Conservation (phyloP, 208 protist genomes). For the Wallacemonas sp. region DNA sequence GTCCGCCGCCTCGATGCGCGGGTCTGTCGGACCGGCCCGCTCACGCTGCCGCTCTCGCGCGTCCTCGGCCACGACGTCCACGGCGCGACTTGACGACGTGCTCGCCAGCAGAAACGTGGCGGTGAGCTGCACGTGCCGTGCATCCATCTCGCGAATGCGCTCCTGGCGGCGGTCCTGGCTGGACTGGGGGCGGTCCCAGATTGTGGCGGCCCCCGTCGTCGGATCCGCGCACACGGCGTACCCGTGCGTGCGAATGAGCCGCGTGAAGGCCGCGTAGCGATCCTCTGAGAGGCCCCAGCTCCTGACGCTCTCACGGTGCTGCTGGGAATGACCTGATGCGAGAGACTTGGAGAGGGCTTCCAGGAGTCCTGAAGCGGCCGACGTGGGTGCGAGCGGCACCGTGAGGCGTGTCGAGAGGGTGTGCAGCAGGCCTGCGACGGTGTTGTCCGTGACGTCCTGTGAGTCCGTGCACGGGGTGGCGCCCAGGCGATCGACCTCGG, state of each 20-base stretch:
- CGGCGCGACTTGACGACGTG: neutral
- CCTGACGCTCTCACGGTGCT: too few relatives aligned
- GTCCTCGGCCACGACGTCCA: neutral
- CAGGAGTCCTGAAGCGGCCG: neutral
- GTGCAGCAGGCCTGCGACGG: neutral
- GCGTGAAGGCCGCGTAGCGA: constrained; percentile 1
- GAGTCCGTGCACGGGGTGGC: neutral
- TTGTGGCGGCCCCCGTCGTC: constrained; percentile 3
- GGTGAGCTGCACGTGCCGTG: constrained; percentile 8
- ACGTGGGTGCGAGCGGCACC: neutral
- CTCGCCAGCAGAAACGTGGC: constrained; percentile 9
- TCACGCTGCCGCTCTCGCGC: neutral
- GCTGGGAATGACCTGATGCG: neutral
- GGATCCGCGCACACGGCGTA: constrained; percentile 4
- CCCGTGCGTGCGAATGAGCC: neutral
- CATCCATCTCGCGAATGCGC: neutral
- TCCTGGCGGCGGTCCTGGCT: neutral
- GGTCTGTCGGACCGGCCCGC: neutral
- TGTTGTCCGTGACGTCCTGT: neutral
- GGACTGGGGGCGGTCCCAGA: neutral
- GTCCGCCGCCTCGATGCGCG: neutral
- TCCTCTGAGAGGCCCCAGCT: neutral
- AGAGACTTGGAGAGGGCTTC: neutral
- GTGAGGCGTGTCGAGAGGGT: too few relatives aligned
- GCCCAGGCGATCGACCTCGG: neutral